phyloP scores from a whole-genome alignment of 176 grass and related monocot genomes.

The Puccinellia tenuiflora region DNA sequence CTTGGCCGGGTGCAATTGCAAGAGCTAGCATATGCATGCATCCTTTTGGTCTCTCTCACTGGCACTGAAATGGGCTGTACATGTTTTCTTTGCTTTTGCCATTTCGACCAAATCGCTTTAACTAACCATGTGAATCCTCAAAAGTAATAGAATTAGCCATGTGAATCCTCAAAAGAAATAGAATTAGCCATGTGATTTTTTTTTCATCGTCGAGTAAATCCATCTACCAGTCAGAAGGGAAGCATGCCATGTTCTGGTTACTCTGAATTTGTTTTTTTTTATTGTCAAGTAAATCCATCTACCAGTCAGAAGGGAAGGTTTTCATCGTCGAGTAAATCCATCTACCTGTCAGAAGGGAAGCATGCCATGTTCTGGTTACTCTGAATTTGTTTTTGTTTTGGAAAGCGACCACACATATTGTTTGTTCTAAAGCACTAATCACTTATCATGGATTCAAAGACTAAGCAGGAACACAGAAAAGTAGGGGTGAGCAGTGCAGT shows the following conservation, averaged over 20 bases:
- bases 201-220: too few species aligned
- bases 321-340: too few species aligned
- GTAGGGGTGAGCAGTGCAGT: background rate
- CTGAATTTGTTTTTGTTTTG: background rate
- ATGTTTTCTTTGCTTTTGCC: background rate
- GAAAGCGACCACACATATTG: background rate
- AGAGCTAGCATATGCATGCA: slow-evolving; percentile 6
- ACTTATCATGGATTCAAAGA: background rate
- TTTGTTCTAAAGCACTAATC: background rate
- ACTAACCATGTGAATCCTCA: background rate
- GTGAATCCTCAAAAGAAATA: background rate
- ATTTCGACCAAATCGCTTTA: background rate
- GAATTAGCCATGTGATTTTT: background rate
- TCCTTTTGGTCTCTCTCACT: slow-evolving; percentile 7
- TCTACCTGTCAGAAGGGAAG: background rate
- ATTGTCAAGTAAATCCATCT: too few species aligned
- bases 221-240: background rate
- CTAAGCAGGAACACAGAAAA: background rate
- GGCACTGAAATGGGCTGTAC: background rate
- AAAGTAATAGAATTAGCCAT: background rate
- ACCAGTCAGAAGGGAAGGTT: too few species aligned
- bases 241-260: background rate
- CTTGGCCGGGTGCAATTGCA: background rate
- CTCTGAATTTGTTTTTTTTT: background rate
- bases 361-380: background rate